These are phyloP conservation scores for Saturnispora galanensis DNA, from an alignment of 805 yeast species.

Conservation along the genomic window DNA sequence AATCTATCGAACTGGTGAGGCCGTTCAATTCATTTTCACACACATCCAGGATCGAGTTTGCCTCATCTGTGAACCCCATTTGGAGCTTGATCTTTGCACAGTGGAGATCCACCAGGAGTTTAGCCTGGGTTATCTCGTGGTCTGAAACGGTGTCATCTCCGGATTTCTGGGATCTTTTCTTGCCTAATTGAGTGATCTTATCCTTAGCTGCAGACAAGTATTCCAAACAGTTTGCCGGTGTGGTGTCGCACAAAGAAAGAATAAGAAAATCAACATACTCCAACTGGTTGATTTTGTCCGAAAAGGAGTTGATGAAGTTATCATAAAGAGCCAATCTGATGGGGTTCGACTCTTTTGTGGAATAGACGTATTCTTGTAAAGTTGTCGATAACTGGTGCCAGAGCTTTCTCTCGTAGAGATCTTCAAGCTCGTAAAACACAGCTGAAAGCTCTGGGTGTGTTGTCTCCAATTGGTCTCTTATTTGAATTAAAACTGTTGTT, in stretches of 20 bases:
- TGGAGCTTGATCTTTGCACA: slow-evolving; percentile 62
- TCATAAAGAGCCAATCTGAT: slow-evolving; percentile 60
- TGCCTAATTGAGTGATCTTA: slow-evolving; percentile 35
- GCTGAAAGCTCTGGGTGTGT: slow-evolving; percentile 42
- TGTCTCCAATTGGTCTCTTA: slow-evolving; percentile 55
- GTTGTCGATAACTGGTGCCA: slow-evolving; percentile 88
- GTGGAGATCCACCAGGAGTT: slow-evolving; percentile 54
- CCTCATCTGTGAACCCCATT: slow-evolving; percentile 41
- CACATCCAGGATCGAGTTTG: slow-evolving; percentile 59
- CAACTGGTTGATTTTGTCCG: slow-evolving; percentile 66
- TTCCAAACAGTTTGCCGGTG: slow-evolving; percentile 39
- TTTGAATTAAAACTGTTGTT: slow-evolving; percentile 41
- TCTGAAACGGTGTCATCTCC: slow-evolving; percentile 25
- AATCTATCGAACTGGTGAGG: slow-evolving; percentile 41
- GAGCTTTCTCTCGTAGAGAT: slow-evolving; percentile 74
- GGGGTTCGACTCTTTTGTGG: slow-evolving; percentile 38
- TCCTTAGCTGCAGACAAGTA: slow-evolving; percentile 36
- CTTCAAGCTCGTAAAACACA: slow-evolving; percentile 64
- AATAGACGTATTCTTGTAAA: slow-evolving; percentile 50
- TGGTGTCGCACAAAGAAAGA: slow-evolving; percentile 34
- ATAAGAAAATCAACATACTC: slow-evolving; percentile 70
- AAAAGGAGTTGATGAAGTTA: slow-evolving; percentile 57
- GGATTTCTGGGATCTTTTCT: slow-evolving; percentile 22
- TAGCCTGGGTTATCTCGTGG: slow-evolving; percentile 37
- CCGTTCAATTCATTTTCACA: slow-evolving; percentile 49